phyloP scores from a whole-genome alignment of 2,329 filamentous ascomycete species.

The Aureobasidium uvarum region DNA sequence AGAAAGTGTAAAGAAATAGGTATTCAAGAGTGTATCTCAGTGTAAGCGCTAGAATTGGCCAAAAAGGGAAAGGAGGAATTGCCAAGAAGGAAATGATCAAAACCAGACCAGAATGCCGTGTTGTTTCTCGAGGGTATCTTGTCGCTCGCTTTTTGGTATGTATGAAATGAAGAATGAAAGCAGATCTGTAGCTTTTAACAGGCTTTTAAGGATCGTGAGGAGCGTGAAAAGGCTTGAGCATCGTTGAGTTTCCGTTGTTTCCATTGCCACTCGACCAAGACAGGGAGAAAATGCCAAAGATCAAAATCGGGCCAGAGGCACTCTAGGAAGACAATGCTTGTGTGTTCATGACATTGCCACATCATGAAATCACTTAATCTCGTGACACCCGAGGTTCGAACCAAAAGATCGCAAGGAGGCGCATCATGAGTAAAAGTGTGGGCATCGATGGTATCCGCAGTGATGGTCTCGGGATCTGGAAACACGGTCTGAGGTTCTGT shows the following conservation, averaged over 20 bases:
- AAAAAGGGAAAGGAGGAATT: background rate
- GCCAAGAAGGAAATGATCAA: constrained; percentile 13
- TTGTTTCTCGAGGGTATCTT: constrained; percentile 22
- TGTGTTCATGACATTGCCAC: constrained; percentile 94
- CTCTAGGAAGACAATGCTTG: constrained; percentile 87
- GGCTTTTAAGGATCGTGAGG: constrained; percentile 18
- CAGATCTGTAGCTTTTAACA: background rate
- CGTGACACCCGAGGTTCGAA: constrained; percentile 90
- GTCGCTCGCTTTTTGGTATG: constrained; percentile 12
- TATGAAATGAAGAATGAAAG: constrained; percentile 12
- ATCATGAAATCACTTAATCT: constrained; percentile 97
- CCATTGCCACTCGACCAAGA: constrained; percentile 86
- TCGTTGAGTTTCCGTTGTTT: constrained; percentile 48
- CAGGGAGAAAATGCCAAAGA: constrained; percentile 87
- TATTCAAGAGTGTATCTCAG: constrained; percentile 1
- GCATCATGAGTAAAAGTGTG: constrained; percentile 86
- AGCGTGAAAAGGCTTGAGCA: constrained; percentile 30
- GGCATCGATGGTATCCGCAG: constrained; percentile 72
- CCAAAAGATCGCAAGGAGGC: constrained; percentile 84
- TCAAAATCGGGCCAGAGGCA: constrained; percentile 97
- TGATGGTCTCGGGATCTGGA: constrained; percentile 85
- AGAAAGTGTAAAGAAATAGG: background rate
- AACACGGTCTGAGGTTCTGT: constrained; percentile 43
- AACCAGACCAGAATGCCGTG: constrained; percentile 22
- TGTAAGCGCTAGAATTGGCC: constrained; percentile 2